These are phyloP conservation scores for Starmerella geochares DNA, from an alignment of 805 yeast species.

Conservation along the genomic window DNA sequence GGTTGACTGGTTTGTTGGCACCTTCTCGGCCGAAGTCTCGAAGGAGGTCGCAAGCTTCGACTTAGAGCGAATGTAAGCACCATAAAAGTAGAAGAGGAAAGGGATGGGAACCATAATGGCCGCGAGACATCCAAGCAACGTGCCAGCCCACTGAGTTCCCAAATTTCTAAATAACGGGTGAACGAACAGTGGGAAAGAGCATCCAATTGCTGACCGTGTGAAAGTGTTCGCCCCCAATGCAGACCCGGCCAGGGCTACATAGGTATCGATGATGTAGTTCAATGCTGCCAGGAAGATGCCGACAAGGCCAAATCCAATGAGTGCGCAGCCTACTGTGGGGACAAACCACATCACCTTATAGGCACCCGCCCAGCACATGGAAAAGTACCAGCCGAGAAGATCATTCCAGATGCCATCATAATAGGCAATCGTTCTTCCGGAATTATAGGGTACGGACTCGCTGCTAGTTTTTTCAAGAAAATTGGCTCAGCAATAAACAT, in stretches of 20 bases:
- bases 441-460: constrained; percentile 47
- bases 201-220: constrained; percentile 56
- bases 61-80: not conserved
- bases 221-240: constrained; percentile 60
- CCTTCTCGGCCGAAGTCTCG: too few relatives aligned
- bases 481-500: constrained; percentile 43
- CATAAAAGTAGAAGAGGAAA: not conserved
- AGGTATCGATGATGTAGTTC: constrained; percentile 53
- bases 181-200: constrained; percentile 63
- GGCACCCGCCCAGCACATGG: constrained; percentile 86
- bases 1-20: too few relatives aligned
- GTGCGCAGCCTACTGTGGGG: constrained; percentile 45
- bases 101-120: constrained; percentile 18
- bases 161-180: constrained; percentile 55
- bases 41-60: not conserved
- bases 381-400: constrained; percentile 66
- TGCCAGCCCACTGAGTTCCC: constrained; percentile 72
- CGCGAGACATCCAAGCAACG: constrained; percentile 54
- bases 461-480: constrained; percentile 39
- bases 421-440: constrained; percentile 76
- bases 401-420: constrained; percentile 60
- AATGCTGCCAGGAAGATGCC: constrained; percentile 49
- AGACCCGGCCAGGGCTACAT: constrained; percentile 47
- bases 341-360: constrained; percentile 54
- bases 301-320: constrained; percentile 45